A percentile compares a stretch with the other conserved stretches of the same genome.
These are phyloP conservation scores for Fusarium verticillioides DNA, from an alignment of 2,329 filamentous ascomycete species.

Conservation along the genomic window DNA sequence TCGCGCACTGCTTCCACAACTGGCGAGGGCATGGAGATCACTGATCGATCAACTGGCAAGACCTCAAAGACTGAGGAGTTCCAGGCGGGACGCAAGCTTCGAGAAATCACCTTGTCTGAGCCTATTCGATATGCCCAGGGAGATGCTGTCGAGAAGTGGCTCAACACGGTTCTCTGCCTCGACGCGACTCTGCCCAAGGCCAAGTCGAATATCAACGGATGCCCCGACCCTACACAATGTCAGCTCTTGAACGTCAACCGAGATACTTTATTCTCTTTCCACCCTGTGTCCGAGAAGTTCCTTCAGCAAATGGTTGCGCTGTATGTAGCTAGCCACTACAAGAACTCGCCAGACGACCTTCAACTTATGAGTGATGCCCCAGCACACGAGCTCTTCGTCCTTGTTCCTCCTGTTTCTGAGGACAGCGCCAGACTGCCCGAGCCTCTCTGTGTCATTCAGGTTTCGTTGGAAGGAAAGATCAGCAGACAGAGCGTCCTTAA, in stretches of 20 bases:
- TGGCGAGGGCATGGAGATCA: conserved; percentile 71
- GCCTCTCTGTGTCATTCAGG: conserved; percentile 93
- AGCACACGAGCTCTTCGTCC: conserved; percentile 93
- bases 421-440: conserved; percentile 84
- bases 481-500: conserved; percentile 92
- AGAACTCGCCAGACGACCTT: conserved; percentile 97
- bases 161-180: conserved; percentile 92
- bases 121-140: conserved; percentile 94
- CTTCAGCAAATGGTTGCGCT: conserved; percentile 98
- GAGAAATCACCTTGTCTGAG: conserved; percentile 92
- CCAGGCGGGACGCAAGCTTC: conserved; percentile 78
- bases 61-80: conserved; percentile 71
- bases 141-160: conserved; percentile 93
- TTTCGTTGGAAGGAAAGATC: conserved; percentile 94
- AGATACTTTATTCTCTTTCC: conserved; percentile 97
- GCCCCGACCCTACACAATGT: conserved; percentile 90
- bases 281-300: conserved; percentile 96
- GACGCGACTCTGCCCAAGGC: conserved; percentile 89
- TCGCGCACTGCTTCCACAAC: conserved; percentile 73
- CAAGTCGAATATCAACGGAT: conserved; percentile 78
- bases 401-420: conserved; percentile 86
- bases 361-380: conserved; percentile 98
- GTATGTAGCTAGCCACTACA: conserved; percentile 97
- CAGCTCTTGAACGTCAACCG: conserved; percentile 94
- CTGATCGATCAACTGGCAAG: conserved; percentile 83